A percentile compares a stretch with the other conserved stretches of the same genome.
phyloP scores from a whole-genome alignment of 768 basidiomycete genomes.

The Mycena galopus region DNA sequence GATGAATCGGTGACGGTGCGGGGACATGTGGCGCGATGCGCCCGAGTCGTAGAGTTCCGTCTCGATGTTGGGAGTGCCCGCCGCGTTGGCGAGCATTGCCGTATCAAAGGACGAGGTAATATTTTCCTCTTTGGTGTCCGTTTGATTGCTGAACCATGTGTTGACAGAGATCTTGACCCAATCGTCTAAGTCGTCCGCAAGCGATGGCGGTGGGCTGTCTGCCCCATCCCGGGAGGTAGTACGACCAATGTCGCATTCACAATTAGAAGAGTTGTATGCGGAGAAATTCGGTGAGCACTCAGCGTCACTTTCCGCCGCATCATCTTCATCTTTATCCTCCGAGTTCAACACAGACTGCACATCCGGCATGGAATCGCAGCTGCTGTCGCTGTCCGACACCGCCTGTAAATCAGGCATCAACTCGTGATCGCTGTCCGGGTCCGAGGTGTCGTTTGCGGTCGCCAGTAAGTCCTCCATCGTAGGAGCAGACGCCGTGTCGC shows the following conservation, averaged over 20 bases:
- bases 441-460: background rate
- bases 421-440: background rate
- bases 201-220: no score
- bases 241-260: no score
- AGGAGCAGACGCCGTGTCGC: no score
- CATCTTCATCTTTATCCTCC: background rate
- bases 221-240: no score
- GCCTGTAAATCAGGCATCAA: background rate
- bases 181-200: background rate
- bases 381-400: background rate
- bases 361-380: background rate
- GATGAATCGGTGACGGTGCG: conserved; percentile 45
- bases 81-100: no score
- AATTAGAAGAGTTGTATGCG: conserved; percentile 11
- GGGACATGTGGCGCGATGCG: no score
- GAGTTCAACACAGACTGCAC: background rate
- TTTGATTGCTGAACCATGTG: conserved; percentile 19
- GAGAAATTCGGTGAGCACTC: conserved; percentile 17
- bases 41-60: no score
- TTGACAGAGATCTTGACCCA: conserved; percentile 17
- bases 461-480: no score
- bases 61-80: no score
- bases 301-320: no score
- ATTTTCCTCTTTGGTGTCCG: conserved; percentile 11
- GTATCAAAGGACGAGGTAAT: no score